Conservation (phyloP, 139 green algal species). For the Axilococcus clingmanii region DNA sequence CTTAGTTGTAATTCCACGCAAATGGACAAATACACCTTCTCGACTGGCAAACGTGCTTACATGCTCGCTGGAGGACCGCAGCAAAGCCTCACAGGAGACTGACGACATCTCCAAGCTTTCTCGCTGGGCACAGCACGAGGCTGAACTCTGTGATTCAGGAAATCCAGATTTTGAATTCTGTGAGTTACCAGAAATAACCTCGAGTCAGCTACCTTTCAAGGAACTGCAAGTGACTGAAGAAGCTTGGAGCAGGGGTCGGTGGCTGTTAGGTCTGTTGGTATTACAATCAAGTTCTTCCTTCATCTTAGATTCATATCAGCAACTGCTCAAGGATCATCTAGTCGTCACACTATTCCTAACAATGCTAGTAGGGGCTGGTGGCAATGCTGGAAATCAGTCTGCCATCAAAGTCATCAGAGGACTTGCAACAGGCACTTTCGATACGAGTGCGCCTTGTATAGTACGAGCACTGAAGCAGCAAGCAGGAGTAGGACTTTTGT, state of each 20-base stretch:
- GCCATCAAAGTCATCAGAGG: slow-evolving; percentile 88
- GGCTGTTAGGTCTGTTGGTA: slow-evolving; percentile 72
- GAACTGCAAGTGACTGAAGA: slow-evolving; percentile 14
- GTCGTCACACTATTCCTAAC: slow-evolving; percentile 90
- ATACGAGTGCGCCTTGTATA: slow-evolving; percentile 24
- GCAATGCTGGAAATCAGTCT: slow-evolving; percentile 81
- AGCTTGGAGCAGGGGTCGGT: slow-evolving; percentile 40
- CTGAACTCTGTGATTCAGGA: slow-evolving; percentile 16
- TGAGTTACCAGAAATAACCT: slow-evolving; percentile 18
- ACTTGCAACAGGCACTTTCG: slow-evolving; percentile 50
- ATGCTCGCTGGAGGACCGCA: no score
- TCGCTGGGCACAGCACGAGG: slow-evolving; percentile 19
- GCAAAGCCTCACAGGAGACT: no score
- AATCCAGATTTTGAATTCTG: slow-evolving; percentile 64
- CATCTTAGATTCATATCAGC: slow-evolving; percentile 68
- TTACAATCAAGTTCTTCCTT: slow-evolving; percentile 67
- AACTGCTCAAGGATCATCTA: slow-evolving; percentile 65
- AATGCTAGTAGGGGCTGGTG: slow-evolving; percentile 75
- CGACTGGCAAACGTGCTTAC: no score
- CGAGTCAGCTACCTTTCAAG: slow-evolving; percentile 15
- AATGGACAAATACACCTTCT: no score
- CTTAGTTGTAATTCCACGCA: no score
- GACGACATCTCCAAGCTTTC: no score
- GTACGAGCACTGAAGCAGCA: slow-evolving; percentile 57
- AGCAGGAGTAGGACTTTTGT: slow-evolving; percentile 53